Conservation (phyloP, 257 asterid species). For the Jasminum sambac region DNA sequence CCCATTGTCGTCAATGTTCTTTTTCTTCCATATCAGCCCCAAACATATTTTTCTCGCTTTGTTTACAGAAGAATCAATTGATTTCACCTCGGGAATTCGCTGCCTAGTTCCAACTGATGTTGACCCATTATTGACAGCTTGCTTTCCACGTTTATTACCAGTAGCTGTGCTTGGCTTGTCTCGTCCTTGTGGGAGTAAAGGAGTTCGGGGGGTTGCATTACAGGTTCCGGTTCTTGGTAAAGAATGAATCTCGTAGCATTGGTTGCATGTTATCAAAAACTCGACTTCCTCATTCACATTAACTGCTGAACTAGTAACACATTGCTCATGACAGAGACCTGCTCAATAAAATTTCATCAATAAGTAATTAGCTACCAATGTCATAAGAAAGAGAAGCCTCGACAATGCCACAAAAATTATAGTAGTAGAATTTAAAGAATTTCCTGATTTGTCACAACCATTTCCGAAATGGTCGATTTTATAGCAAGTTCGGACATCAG, state of each 20-base stretch:
- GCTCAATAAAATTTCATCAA: constrained; percentile 20
- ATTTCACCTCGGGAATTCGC: constrained; percentile 40
- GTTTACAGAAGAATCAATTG: constrained; percentile 33
- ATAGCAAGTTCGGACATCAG: constrained; percentile 3
- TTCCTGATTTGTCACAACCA: not conserved
- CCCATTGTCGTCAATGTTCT: constrained; percentile 42
- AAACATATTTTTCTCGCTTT: constrained; percentile 44
- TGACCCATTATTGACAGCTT: constrained; percentile 30
- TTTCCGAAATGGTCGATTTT: not conserved
- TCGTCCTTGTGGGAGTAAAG: constrained; percentile 53
- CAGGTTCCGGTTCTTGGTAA: constrained; percentile 33
- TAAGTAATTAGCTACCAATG: constrained; percentile 11
- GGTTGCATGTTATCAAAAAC: constrained; percentile 54
- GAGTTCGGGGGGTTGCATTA: constrained; percentile 55
- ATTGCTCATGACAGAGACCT: constrained; percentile 72
- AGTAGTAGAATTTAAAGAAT: constrained; percentile 6
- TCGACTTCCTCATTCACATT: constrained; percentile 38
- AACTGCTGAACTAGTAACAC: constrained; percentile 53
- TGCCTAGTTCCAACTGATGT: constrained; percentile 34
- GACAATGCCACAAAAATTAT: constrained; percentile 14
- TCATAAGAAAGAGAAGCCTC: constrained; percentile 10
- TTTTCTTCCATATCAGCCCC: constrained; percentile 81
- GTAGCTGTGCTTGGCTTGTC: constrained; percentile 32
- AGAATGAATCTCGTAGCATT: constrained; percentile 43
- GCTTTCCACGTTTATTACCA: constrained; percentile 34